Conservation (phyloP, 192 early-diverging fungal genomes). For the Backusella westeae region DNA sequence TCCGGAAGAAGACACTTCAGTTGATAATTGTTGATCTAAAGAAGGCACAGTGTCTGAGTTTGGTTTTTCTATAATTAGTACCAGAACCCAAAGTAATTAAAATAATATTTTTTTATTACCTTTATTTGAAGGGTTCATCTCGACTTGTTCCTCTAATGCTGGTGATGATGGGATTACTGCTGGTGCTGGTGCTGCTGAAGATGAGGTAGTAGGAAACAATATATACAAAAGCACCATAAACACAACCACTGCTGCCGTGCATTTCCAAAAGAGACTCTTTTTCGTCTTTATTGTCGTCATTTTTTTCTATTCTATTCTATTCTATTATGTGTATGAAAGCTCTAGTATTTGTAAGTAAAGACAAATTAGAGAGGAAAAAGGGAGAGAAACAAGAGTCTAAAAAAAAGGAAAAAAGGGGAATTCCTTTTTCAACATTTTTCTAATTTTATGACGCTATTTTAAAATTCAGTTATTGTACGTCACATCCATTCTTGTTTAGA, state of each 20-base stretch:
- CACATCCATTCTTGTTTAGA: not conserved
- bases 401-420: not conserved
- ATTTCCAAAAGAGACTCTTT: conserved; percentile 8
- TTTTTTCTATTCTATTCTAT: not conserved
- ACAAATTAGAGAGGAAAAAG: not conserved
- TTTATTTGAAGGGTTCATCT: not conserved
- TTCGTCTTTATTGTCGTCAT: conserved; percentile 11
- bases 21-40: not conserved
- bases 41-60: conserved; percentile 1
- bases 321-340: not conserved
- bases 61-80: conserved; percentile 7
- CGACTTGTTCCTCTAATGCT: not conserved
- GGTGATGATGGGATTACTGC: not conserved
- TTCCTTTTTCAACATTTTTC: not conserved
- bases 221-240: conserved; percentile 8
- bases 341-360: not conserved
- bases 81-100: not conserved
- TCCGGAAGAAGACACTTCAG: not conserved
- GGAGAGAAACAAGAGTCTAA: not conserved
- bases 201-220: not conserved
- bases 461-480: not conserved
- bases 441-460: conserved; percentile 2
- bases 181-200: not conserved
- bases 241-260: not conserved
- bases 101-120: not conserved